These are phyloP conservation scores for Pulveroboletus ravenelii DNA, from an alignment of 768 basidiomycete species.

Conservation along the genomic window DNA sequence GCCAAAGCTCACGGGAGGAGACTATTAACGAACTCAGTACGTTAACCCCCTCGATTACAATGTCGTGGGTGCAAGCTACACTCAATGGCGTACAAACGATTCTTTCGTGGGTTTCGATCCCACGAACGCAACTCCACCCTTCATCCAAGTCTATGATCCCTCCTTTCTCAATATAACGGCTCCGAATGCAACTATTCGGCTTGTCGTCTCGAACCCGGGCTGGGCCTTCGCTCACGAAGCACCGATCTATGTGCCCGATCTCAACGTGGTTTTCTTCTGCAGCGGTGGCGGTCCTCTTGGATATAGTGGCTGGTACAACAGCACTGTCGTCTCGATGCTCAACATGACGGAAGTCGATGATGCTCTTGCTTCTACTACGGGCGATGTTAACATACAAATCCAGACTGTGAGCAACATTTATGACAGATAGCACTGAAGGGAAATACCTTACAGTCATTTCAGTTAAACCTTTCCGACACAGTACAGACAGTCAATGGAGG, in stretches of 20 bases:
- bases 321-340: too few species aligned
- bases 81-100: conserved; percentile 33
- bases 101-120: conserved; percentile 54
- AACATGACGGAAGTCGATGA: too few species aligned
- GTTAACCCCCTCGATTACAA: conserved; percentile 48
- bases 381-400: too few species aligned
- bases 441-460: too few species aligned
- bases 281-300: too few species aligned
- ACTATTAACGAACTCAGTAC: conserved; percentile 31
- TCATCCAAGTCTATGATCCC: conserved; percentile 54
- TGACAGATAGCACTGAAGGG: too few species aligned
- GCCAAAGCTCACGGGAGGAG: background rate
- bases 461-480: too few species aligned
- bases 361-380: too few species aligned
- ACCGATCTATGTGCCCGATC: conserved; percentile 58
- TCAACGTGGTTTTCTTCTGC: conserved; percentile 58
- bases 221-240: conserved; percentile 81
- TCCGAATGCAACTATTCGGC: conserved; percentile 47
- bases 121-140: conserved; percentile 51
- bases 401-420: too few species aligned
- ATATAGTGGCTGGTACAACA: too few species aligned
- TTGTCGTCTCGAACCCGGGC: conserved; percentile 57
- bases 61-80: conserved; percentile 45
- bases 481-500: background rate
- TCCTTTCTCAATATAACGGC: conserved; percentile 61